phyloP scores from a whole-genome alignment of 2,329 filamentous ascomycete species.

The Pseudocercospora pini-densiflorae region DNA sequence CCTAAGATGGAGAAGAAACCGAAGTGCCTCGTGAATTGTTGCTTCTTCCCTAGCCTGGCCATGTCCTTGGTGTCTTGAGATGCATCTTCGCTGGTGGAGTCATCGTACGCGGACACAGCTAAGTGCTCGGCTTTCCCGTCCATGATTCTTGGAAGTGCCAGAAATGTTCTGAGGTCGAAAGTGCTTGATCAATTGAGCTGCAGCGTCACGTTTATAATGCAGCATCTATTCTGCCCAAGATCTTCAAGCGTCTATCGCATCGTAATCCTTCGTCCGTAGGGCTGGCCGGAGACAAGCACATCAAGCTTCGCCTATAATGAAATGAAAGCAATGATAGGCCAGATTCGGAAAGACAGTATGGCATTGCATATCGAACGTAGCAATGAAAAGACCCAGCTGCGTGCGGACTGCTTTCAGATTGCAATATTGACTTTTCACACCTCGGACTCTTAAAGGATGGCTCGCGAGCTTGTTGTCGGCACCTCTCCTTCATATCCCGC shows the following conservation, averaged over 20 bases:
- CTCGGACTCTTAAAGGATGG: not conserved
- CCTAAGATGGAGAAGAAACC: conserved; percentile 25
- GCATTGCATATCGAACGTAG: not conserved
- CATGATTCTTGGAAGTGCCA: not conserved
- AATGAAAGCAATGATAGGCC: not conserved
- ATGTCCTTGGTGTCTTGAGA: not conserved
- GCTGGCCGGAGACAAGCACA: not conserved
- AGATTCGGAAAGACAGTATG: not conserved
- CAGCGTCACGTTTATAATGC: too few relatives aligned
- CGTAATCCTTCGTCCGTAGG: too few relatives aligned
- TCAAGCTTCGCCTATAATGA: not conserved
- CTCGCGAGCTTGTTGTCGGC: not conserved
- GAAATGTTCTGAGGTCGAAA: too few relatives aligned
- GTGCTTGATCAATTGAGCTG: too few relatives aligned
- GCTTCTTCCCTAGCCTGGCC: conserved; percentile 26
- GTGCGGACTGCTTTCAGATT: not conserved
- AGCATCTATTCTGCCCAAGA: too few relatives aligned
- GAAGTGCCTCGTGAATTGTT: conserved; percentile 28
- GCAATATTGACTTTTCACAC: not conserved
- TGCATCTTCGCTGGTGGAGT: not conserved
- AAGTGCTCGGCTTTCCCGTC: not conserved
- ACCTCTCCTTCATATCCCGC: not conserved
- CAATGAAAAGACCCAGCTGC: not conserved
- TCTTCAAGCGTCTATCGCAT: too few relatives aligned
- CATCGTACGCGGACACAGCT: not conserved